Evolutionary conservation across 176 grass and related monocot species (phyloP).

Genomic region (Raddia guianensis): DNA sequence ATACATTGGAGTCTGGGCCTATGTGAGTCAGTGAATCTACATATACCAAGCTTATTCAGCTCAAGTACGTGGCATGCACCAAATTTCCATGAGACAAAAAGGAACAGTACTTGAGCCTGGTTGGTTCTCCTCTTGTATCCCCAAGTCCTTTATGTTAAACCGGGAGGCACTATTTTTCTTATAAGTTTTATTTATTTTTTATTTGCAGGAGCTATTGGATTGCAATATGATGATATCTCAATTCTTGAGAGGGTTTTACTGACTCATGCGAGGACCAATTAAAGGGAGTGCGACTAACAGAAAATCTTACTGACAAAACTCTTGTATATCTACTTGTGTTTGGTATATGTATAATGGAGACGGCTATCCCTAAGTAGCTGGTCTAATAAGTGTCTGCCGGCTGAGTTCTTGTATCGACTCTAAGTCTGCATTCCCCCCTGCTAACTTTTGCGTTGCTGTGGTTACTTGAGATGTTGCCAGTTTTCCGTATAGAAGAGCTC

Average conservation of each 20-base stretch:
- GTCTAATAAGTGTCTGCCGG: neutral
- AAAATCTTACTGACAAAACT: constrained; percentile 32
- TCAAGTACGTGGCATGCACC: constrained; percentile 29
- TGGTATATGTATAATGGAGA: constrained; percentile 47
- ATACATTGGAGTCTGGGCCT: constrained; percentile 11
- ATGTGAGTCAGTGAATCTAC: constrained; percentile 31
- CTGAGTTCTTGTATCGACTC: constrained; percentile 33
- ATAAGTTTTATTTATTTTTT: neutral
- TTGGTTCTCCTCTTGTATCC: constrained; percentile 1
- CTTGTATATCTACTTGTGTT: constrained; percentile 43
- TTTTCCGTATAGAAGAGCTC: constrained; percentile 36
- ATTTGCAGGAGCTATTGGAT: constrained; percentile 12
- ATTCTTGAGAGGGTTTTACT: constrained; percentile 8
- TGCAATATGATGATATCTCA: constrained; percentile 23
- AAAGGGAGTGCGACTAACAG: constrained; percentile 27
- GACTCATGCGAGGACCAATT: constrained; percentile 14
- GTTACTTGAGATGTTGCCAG: constrained; percentile 21
- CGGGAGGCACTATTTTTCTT: neutral
- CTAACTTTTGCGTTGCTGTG: constrained; percentile 21
- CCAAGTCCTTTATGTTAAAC: neutral
- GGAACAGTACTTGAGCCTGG: constrained; percentile 16
- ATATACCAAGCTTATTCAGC: constrained; percentile 4
- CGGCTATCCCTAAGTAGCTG: constrained; percentile 29
- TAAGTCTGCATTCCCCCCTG: neutral
- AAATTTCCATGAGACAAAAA: neutral